Percentiles rank a stretch among this genome's conserved stretches.
These are phyloP conservation scores for Geotrichum citri-aurantii DNA, from an alignment of 1,139 yeast species.

Conservation along the genomic window DNA sequence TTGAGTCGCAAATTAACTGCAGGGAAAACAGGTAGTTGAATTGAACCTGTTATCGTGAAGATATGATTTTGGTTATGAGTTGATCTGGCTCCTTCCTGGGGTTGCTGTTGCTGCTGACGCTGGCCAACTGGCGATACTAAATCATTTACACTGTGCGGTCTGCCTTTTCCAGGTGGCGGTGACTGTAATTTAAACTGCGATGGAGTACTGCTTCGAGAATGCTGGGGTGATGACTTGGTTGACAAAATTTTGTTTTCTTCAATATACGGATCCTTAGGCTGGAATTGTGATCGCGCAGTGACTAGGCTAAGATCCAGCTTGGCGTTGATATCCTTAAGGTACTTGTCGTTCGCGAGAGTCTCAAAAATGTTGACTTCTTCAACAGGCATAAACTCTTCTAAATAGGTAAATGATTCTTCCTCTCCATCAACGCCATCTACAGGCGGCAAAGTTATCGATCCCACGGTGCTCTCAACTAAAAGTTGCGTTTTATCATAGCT, in stretches of 20 bases:
- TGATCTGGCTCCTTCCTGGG: neutral
- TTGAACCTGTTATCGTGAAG: conserved; percentile 10
- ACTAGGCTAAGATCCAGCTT: conserved; percentile 15
- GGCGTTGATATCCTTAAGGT: conserved; percentile 15
- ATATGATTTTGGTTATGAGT: conserved; percentile 2
- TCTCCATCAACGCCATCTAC: neutral
- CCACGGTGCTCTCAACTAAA: neutral
- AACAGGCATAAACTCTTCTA: conserved; percentile 25
- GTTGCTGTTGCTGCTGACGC: neutral
- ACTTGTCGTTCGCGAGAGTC: conserved; percentile 21
- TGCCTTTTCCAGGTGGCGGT: conserved; percentile 10
- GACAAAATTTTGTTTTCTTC: conserved; percentile 3
- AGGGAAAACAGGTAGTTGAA: conserved; percentile 42
- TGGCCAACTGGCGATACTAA: neutral
- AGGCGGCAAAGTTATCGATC: neutral
- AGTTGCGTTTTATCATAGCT: conserved; percentile 10
- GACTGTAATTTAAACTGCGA: conserved; percentile 4
- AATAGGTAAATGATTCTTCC: conserved; percentile 5
- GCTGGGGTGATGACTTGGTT: conserved; percentile 5
- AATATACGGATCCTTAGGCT: neutral
- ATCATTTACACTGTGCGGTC: conserved; percentile 2
- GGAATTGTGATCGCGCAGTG: neutral
- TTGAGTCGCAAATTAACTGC: conserved; percentile 52
- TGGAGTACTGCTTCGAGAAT: conserved; percentile 13
- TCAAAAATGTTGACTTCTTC: conserved; percentile 25